These are phyloP conservation scores for Aquilaria malaccensis DNA, from an alignment of 345 rosid genomes.

Conservation along the genomic window DNA sequence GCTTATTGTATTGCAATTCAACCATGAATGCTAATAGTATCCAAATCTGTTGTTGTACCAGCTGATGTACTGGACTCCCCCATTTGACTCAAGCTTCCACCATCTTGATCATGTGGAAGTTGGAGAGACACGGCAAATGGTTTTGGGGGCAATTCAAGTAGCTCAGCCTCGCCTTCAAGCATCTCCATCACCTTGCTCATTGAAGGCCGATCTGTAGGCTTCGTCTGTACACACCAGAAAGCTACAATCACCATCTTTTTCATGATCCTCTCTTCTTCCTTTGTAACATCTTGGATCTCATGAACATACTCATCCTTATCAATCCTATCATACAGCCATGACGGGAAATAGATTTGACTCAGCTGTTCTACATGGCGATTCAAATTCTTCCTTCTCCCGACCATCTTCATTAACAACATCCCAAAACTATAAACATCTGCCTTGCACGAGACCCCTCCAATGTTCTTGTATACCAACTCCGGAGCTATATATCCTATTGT, in stretches of 20 bases:
- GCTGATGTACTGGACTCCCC: too few species aligned
- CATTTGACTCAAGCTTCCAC: too few species aligned
- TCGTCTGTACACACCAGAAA: constrained; percentile 14
- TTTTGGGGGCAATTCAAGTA: constrained; percentile 1
- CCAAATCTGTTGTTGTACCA: too few species aligned
- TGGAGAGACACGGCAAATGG: neutral
- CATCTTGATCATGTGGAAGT: too few species aligned
- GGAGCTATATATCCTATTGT: constrained; percentile 11
- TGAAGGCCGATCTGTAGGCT: neutral
- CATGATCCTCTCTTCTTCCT: constrained; percentile 2
- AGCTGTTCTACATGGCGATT: neutral
- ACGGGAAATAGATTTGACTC: constrained; percentile 12
- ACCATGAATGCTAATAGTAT: too few species aligned
- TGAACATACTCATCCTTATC: constrained; percentile 5
- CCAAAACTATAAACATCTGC: constrained; percentile 17
- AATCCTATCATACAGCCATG: constrained; percentile 10
- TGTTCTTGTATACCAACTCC: neutral
- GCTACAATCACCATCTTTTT: constrained; percentile 9
- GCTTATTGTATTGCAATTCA: too few species aligned
- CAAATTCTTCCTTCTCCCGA: constrained; percentile 11
- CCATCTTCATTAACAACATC: constrained; percentile 21
- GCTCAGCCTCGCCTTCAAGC: constrained; percentile 1
- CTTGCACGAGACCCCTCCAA: neutral
- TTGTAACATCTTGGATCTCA: neutral
- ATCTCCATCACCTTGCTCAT: constrained; percentile 4